Conservation (phyloP, 805 yeast genomes). For the Candida boleticola region DNA sequence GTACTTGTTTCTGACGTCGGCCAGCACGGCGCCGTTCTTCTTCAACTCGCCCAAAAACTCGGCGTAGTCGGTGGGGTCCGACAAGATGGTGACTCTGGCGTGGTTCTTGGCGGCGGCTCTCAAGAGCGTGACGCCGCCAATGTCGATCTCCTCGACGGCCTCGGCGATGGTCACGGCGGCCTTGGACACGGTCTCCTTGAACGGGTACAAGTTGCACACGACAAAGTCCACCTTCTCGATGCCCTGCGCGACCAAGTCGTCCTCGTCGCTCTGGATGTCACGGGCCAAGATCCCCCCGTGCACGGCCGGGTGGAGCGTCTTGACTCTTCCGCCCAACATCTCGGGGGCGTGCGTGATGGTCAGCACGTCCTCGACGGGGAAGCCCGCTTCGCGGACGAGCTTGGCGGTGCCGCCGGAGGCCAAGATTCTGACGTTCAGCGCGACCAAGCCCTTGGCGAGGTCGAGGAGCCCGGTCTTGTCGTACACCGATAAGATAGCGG, state of each 20-base stretch:
- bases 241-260: constrained; percentile 82
- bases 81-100: constrained; percentile 89
- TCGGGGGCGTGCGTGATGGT: constrained; percentile 97
- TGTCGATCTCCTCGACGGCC: constrained; percentile 98
- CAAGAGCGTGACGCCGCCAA: constrained; percentile 93
- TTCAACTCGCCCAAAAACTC: constrained; percentile 79
- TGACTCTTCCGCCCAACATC: constrained; percentile 98
- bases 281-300: constrained; percentile 98
- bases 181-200: constrained; percentile 94
- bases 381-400: constrained; percentile 93
- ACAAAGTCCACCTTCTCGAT: constrained; percentile 96
- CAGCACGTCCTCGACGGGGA: constrained; percentile 95
- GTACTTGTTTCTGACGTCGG: constrained; percentile 71
- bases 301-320: constrained; percentile 97
- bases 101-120: constrained; percentile 99
- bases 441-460: constrained; percentile 90
- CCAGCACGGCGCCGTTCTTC: constrained; percentile 44
- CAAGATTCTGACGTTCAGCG: constrained; percentile 83
- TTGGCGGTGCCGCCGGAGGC: constrained; percentile 98
- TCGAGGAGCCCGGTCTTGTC: constrained; percentile 96
- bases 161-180: constrained; percentile 93
- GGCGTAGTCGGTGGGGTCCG: constrained; percentile 94
- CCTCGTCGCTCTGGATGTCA: constrained; percentile 85
- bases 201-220: constrained; percentile 96
- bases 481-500: constrained; percentile 95